Conservation (phyloP, 1,284 basidiomycete species). For the Taiwanofungus camphoratus region DNA sequence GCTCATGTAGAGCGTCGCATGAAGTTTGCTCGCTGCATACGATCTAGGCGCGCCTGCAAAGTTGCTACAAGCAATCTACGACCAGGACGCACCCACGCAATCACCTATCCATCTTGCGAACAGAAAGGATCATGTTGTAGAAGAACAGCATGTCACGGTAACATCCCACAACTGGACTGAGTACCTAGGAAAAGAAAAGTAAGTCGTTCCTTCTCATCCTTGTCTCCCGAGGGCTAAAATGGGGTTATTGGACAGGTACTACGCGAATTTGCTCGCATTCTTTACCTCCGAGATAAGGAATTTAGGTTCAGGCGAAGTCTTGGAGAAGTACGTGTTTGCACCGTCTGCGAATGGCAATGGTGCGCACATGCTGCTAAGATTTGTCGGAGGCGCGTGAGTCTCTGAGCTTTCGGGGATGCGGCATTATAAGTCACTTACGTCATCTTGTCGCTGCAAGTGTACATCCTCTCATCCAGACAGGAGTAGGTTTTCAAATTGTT, state of each 20-base stretch:
- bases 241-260: slow-evolving; percentile 35
- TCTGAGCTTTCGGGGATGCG: not conserved
- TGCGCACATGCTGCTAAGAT: slow-evolving; percentile 47
- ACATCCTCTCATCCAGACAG: slow-evolving; percentile 63
- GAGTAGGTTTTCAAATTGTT: slow-evolving; percentile 37
- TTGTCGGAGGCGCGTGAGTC: slow-evolving; percentile 52
- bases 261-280: slow-evolving; percentile 50
- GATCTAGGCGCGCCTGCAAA: slow-evolving; percentile 53
- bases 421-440: slow-evolving; percentile 7
- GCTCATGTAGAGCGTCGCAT: not conserved
- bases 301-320: slow-evolving; percentile 35
- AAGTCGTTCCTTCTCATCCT: slow-evolving; percentile 8
- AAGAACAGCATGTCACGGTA: slow-evolving; percentile 34
- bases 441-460: slow-evolving; percentile 27
- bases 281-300: slow-evolving; percentile 44
- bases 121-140: slow-evolving; percentile 26
- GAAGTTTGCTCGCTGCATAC: slow-evolving; percentile 56
- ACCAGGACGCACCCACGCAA: slow-evolving; percentile 34
- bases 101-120: slow-evolving; percentile 41
- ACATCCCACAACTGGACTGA: slow-evolving; percentile 47
- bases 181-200: slow-evolving; percentile 52
- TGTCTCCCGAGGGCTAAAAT: not conserved
- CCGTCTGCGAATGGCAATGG: slow-evolving; percentile 41
- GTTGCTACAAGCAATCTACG: slow-evolving; percentile 49
- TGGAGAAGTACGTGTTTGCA: slow-evolving; percentile 54